Conservation (phyloP, 805 yeast species). For the Teunomyces stri region DNA sequence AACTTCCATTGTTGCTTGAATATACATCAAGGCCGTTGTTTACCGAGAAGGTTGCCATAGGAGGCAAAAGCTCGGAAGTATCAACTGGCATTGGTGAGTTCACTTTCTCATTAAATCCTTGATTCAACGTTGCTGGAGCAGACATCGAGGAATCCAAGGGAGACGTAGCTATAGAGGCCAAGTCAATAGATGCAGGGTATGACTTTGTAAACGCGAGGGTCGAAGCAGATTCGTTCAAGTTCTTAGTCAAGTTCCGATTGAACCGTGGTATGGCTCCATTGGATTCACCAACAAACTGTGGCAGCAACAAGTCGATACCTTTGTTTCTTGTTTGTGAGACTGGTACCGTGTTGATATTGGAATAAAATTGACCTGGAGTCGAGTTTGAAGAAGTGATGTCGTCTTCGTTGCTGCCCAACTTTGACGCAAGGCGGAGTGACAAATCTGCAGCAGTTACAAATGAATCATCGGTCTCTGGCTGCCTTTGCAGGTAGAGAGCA, state of each 20-base stretch:
- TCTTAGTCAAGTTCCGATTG: neutral
- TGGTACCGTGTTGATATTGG: constrained; percentile 9
- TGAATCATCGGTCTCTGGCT: constrained; percentile 10
- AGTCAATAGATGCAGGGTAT: constrained; percentile 50
- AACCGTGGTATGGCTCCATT: neutral
- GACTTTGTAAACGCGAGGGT: constrained; percentile 30
- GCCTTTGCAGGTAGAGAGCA: constrained; percentile 2
- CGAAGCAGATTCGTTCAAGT: constrained; percentile 6
- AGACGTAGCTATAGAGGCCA: constrained; percentile 50
- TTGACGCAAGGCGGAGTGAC: constrained; percentile 23
- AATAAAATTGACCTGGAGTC: constrained; percentile 14
- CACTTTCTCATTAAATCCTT: neutral
- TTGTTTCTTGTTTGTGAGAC: neutral
- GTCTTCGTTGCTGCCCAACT: constrained; percentile 9
- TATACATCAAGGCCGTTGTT: constrained; percentile 3
- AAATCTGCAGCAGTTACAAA: constrained; percentile 27
- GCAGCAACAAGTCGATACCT: constrained; percentile 26
- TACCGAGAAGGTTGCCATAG: constrained; percentile 30
- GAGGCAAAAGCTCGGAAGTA: constrained; percentile 21
- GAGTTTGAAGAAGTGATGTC: constrained; percentile 8
- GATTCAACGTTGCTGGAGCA: constrained; percentile 11
- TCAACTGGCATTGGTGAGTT: neutral
- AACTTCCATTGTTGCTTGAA: neutral
- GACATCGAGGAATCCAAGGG: constrained; percentile 14
- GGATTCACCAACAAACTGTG: constrained; percentile 18